Evolutionary conservation across 2,329 filamentous ascomycete genomes (phyloP).

Genomic region (Alternaria triticina): DNA sequence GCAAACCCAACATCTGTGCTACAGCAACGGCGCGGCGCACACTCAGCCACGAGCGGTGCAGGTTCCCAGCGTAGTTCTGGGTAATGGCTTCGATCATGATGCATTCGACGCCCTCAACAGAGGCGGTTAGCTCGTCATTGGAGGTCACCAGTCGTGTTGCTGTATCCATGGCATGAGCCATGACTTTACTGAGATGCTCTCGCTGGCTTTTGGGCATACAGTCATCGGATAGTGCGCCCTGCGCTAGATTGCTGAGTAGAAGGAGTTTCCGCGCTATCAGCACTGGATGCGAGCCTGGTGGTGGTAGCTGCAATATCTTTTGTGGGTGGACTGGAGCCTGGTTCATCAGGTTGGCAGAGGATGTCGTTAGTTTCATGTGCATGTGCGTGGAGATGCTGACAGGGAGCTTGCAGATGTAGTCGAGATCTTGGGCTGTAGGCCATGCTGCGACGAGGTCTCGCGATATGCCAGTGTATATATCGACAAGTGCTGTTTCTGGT

Average conservation of each 20-base stretch:
- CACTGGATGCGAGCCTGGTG: slow-evolving; percentile 36
- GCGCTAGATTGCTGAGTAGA: slow-evolving; percentile 38
- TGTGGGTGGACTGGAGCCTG: slow-evolving; percentile 14
- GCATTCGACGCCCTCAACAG: slow-evolving; percentile 52
- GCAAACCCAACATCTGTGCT: slow-evolving; percentile 53
- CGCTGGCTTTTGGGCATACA: slow-evolving; percentile 21
- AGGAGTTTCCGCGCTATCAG: slow-evolving; percentile 45
- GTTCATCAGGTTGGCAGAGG: slow-evolving; percentile 30
- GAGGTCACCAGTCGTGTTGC: slow-evolving; percentile 43
- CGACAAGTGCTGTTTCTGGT: background rate
- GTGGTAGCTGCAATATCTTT: slow-evolving; percentile 43
- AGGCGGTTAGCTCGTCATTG: slow-evolving; percentile 48
- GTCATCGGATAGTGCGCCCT: slow-evolving; percentile 12
- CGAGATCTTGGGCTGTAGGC: slow-evolving; percentile 50
- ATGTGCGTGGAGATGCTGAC: slow-evolving; percentile 42
- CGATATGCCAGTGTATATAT: slow-evolving; percentile 25
- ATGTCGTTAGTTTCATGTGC: slow-evolving; percentile 45
- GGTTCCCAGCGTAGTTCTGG: slow-evolving; percentile 49
- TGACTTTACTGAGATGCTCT: slow-evolving; percentile 29
- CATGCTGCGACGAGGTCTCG: slow-evolving; percentile 47
- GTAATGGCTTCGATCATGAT: slow-evolving; percentile 52
- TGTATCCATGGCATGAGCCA: slow-evolving; percentile 36
- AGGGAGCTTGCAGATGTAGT: slow-evolving; percentile 44
- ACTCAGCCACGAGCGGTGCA: slow-evolving; percentile 50
- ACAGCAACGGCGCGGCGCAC: slow-evolving; percentile 48